phyloP scores from a whole-genome alignment of 306 rosid genomes.

The Cyamopsis tetragonoloba region DNA sequence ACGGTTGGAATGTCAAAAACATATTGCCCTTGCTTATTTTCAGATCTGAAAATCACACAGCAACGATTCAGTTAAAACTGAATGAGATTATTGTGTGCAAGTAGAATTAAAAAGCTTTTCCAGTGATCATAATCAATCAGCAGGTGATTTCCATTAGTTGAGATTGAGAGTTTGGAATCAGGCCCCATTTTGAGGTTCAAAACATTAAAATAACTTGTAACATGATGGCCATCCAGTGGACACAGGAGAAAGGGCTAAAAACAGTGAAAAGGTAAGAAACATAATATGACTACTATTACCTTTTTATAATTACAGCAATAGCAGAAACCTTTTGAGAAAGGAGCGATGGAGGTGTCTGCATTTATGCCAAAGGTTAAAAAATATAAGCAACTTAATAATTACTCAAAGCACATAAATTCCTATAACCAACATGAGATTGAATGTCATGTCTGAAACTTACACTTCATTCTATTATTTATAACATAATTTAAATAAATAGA shows the following conservation, averaged over 20 bases:
- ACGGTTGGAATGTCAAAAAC: constrained; percentile 69
- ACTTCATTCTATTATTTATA: background rate
- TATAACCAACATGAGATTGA: constrained; percentile 12
- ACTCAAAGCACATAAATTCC: constrained; percentile 17
- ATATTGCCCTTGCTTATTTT: constrained; percentile 75
- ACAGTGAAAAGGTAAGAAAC: background rate
- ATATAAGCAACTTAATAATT: constrained; percentile 6
- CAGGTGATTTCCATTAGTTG: constrained; percentile 5
- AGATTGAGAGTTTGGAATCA: constrained; percentile 7
- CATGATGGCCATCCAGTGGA: background rate
- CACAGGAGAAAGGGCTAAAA: constrained; percentile 7
- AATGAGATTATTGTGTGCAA: background rate
- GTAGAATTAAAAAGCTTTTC: constrained; percentile 15
- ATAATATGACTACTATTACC: constrained; percentile 36
- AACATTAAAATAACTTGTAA: constrained; percentile 3
- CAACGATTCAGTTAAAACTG: constrained; percentile 19
- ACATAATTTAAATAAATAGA: background rate
- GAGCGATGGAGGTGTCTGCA: constrained; percentile 67
- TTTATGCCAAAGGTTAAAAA: constrained; percentile 6
- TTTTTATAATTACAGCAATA: constrained; percentile 67
- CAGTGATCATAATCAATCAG: constrained; percentile 25
- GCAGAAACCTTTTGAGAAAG: constrained; percentile 65
- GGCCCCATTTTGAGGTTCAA: constrained; percentile 4
- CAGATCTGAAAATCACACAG: constrained; percentile 63
- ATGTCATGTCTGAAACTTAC: constrained; percentile 7